These are phyloP conservation scores for Dryas drummondii DNA, from an alignment of 306 rosid genomes.

Conservation along the genomic window DNA sequence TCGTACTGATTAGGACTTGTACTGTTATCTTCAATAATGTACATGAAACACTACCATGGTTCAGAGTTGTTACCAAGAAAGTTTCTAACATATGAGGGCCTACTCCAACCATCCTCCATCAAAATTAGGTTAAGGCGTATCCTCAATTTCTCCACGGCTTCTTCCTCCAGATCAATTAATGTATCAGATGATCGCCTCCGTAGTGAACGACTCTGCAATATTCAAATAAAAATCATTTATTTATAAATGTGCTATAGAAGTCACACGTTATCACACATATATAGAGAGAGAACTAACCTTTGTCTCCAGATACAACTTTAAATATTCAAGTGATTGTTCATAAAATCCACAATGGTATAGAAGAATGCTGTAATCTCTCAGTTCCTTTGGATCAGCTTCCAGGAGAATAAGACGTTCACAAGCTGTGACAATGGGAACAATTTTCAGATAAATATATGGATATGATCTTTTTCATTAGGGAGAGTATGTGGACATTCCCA, in stretches of 20 bases:
- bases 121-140: constrained; percentile 61
- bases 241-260: constrained; percentile 13
- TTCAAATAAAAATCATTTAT: constrained; percentile 7
- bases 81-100: constrained; percentile 45
- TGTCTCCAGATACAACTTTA: constrained; percentile 52
- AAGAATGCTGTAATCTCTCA: constrained; percentile 88
- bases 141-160: constrained; percentile 62
- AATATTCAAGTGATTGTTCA: constrained; percentile 57
- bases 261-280: background rate
- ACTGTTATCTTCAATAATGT: background rate
- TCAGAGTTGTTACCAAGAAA: constrained; percentile 68
- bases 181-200: constrained; percentile 28
- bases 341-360: constrained; percentile 88
- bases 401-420: constrained; percentile 89
- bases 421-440: constrained; percentile 46
- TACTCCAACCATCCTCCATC: constrained; percentile 84
- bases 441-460: background rate
- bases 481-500: background rate
- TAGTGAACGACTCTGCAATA: constrained; percentile 46
- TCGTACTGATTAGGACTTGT: background rate
- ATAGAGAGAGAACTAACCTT: constrained; percentile 43
- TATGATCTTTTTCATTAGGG: background rate
- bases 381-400: constrained; percentile 59
- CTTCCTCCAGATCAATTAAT: constrained; percentile 52
- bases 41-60: constrained; percentile 60